A percentile compares a stretch with the other conserved stretches of the same genome.
Conservation (phyloP, 169 alveolate genomes). For the Miamiensis avidus region DNA sequence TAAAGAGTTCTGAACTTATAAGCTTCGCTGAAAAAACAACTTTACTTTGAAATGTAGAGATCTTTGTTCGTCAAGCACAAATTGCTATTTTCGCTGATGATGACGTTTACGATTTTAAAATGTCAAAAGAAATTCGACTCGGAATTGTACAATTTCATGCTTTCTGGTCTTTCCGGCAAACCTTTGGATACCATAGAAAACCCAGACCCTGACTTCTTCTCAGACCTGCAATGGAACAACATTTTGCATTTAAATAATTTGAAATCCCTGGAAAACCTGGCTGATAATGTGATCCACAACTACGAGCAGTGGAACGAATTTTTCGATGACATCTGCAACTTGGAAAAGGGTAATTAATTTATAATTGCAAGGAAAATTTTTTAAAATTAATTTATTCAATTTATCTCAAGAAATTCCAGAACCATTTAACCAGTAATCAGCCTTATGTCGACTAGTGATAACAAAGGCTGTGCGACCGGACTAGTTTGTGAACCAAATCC, state of each 20-base stretch:
- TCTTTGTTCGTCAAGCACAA: slow-evolving; percentile 81
- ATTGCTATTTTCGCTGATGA: slow-evolving; percentile 56
- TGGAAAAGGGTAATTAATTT: slow-evolving; percentile 68
- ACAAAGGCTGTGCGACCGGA: slow-evolving; percentile 82
- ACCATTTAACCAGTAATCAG: slow-evolving; percentile 53
- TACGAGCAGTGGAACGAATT: slow-evolving; percentile 50
- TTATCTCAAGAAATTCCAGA: slow-evolving; percentile 41
- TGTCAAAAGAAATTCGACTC: not conserved
- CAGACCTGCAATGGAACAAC: slow-evolving; percentile 43
- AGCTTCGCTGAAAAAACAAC: slow-evolving; percentile 23
- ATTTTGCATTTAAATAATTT: slow-evolving; percentile 32
- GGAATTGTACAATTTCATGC: slow-evolving; percentile 32
- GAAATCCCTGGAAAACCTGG: slow-evolving; percentile 21
- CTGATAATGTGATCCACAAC: slow-evolving; percentile 26
- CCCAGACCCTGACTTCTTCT: slow-evolving; percentile 33
- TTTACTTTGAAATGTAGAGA: slow-evolving; percentile 83
- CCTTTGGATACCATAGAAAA: slow-evolving; percentile 31
- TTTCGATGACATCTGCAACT: slow-evolving; percentile 54
- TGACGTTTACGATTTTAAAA: slow-evolving; percentile 44
- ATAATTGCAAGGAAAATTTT: slow-evolving; percentile 39
- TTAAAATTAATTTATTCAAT: too few species aligned
- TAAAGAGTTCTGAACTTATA: slow-evolving; percentile 52
- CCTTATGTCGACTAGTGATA: slow-evolving; percentile 69
- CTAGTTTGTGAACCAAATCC: slow-evolving; percentile 73
- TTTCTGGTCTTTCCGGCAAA: slow-evolving; percentile 49